phyloP scores from a whole-genome alignment of 2,329 filamentous ascomycete species.

The Diplodia intermedia region DNA sequence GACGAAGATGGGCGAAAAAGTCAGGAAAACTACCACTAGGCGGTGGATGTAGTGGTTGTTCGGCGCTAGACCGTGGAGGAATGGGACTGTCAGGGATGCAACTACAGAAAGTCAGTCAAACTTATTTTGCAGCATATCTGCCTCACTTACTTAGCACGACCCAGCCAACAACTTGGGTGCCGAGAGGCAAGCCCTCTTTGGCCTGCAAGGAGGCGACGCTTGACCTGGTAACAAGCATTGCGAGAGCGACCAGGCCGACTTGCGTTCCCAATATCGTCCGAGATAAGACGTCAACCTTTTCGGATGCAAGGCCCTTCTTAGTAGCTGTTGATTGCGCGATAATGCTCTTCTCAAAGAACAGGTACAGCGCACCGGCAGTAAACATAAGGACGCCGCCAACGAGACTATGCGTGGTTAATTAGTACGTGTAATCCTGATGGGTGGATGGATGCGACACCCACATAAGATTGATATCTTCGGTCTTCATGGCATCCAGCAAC shows the following conservation, averaged over 20 bases:
- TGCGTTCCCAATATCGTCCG: slow-evolving; percentile 68
- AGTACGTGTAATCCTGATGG: background rate
- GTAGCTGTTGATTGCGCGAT: slow-evolving; percentile 51
- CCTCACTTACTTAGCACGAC: slow-evolving; percentile 68
- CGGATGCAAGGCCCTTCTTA: slow-evolving; percentile 40
- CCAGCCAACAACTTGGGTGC: slow-evolving; percentile 90
- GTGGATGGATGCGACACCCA: slow-evolving; percentile 50
- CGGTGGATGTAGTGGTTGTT: slow-evolving; percentile 91
- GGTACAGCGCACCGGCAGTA: slow-evolving; percentile 75
- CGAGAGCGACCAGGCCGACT: slow-evolving; percentile 78
- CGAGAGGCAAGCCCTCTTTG: slow-evolving; percentile 81
- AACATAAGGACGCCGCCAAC: slow-evolving; percentile 81
- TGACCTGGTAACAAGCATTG: slow-evolving; percentile 85
- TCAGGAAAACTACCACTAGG: slow-evolving; percentile 85
- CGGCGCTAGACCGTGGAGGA: slow-evolving; percentile 79
- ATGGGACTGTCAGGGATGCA: slow-evolving; percentile 76
- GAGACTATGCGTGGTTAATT: slow-evolving; percentile 59
- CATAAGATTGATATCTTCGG: slow-evolving; percentile 76
- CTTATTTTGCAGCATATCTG: background rate
- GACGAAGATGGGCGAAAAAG: slow-evolving; percentile 91
- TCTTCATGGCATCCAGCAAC: slow-evolving; percentile 83
- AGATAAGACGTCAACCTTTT: slow-evolving; percentile 56
- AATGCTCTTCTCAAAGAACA: slow-evolving; percentile 76
- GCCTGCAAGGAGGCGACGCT: slow-evolving; percentile 86
- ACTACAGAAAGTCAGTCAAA: slow-evolving; percentile 55